Base-by-base conservation (phyloP, 805 yeast species). In the Cyberlindnera misumaiensis region DNA sequence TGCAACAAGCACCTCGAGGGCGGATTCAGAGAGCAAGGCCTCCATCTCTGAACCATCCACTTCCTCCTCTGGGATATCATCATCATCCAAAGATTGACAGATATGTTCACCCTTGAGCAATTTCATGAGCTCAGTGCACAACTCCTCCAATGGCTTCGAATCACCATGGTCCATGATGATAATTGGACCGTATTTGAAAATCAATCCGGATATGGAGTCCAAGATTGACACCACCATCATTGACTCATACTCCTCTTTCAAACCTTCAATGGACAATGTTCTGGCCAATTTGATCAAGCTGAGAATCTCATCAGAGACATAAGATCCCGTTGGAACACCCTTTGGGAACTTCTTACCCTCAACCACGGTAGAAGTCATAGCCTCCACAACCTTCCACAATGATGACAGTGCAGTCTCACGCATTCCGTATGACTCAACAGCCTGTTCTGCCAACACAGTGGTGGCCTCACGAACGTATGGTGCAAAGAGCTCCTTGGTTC, bases 371-470 rank as follows among this genome's bases (percentile, higher is more conserved):
- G 65, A 64, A 56, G 73, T 73, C 70, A 83, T 78, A 28, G 95
- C 80, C 52, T 73, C 73, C 41, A 79, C 80, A 51, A 89, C 76
- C 55, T 77, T 83, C 95, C 96, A 90, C 56, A 90, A 66, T 31
- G 90, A 74, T 35, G 73, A 67, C 58, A 90, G 65, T 35, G 96
- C 89, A 42, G 93, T 79, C 64, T 84, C 93, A 59, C 96, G 78
- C 68, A 89, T 77, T 55, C 95, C 96, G 44, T 86, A 88, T 36
- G 95, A 87, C 58, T 83, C 89, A 43, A 79, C 87, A 44, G 80
- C 75, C 63, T 85, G 90, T 40, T 79, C 83, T 35, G 71, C 64
- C 48, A 86, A 69, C 15, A 77, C 71, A 46, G 72, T 70, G 51
- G 83, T 64, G 18, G 88, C 72, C 41, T 77, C 65, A 59, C 85